A percentile compares a stretch with the other conserved stretches of the same genome.
Conservation (phyloP, 345 rosid genomes). For the Ailanthus altissimus region DNA sequence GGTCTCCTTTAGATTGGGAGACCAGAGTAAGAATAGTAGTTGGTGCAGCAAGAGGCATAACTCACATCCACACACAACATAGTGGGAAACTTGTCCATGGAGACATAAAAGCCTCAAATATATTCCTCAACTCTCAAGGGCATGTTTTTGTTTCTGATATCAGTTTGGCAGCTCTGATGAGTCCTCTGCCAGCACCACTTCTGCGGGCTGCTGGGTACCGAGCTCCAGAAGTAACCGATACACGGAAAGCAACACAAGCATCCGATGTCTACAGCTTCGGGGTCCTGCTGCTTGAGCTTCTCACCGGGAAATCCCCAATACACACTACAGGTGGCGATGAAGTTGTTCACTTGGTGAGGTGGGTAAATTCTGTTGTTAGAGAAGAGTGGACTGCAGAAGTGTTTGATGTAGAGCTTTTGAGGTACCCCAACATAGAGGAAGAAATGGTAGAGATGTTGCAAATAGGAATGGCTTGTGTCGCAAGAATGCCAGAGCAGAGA, state of each 20-base stretch:
- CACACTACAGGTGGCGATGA: slow-evolving; percentile 60
- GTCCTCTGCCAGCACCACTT: slow-evolving; percentile 55
- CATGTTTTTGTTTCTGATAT: slow-evolving; percentile 72
- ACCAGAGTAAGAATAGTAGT: slow-evolving; percentile 67
- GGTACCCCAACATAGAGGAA: slow-evolving; percentile 90
- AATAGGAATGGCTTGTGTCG: slow-evolving; percentile 79
- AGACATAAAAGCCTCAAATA: slow-evolving; percentile 81
- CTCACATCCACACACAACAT: slow-evolving; percentile 63
- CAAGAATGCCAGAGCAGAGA: slow-evolving; percentile 71
- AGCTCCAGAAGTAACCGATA: slow-evolving; percentile 91
- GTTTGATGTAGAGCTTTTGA: slow-evolving; percentile 77
- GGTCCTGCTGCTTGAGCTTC: slow-evolving; percentile 80
- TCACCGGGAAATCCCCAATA: slow-evolving; percentile 75
- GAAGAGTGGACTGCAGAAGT: slow-evolving; percentile 99
- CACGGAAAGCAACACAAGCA: slow-evolving; percentile 68
- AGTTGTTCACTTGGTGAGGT: slow-evolving; percentile 75
- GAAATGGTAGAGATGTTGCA: slow-evolving; percentile 98
- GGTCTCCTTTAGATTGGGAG: slow-evolving; percentile 74
- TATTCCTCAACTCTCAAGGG: slow-evolving; percentile 63
- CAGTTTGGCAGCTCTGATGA: slow-evolving; percentile 73
- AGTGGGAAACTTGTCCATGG: slow-evolving; percentile 87
- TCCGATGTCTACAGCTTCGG: slow-evolving; percentile 90
- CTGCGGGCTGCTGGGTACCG: slow-evolving; percentile 73
- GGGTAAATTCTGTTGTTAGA: slow-evolving; percentile 95
- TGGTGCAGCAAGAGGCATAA: slow-evolving; percentile 83